Conservation (phyloP, 371 early-diverging fungal genomes). For the Mortierella sp. region DNA sequence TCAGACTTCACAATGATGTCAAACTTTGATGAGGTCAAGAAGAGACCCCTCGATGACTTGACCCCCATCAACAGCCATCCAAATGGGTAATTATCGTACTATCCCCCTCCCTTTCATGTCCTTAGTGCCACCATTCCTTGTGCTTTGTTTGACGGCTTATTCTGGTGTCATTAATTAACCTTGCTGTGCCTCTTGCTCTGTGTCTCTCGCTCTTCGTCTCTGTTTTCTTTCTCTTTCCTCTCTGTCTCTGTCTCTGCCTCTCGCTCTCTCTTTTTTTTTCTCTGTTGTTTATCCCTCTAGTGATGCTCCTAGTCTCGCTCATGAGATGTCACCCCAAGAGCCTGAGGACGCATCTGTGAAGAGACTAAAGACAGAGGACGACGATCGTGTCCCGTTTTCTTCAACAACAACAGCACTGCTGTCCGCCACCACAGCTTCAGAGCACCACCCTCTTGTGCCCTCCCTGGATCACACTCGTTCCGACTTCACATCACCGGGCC, state of each 20-base stretch:
- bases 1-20: slow-evolving; percentile 36
- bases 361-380: slow-evolving; percentile 44
- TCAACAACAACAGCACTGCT: slow-evolving; percentile 8
- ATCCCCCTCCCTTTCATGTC: background rate
- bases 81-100: slow-evolving; percentile 26
- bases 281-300: background rate
- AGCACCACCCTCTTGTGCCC: slow-evolving; percentile 43
- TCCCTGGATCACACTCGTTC: slow-evolving; percentile 37
- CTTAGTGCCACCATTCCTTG: no score
- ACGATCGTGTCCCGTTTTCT: slow-evolving; percentile 43
- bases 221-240: no score
- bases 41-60: slow-evolving; percentile 44
- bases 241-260: background rate
- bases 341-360: slow-evolving; percentile 45
- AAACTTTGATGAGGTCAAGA: slow-evolving; percentile 48
- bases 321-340: slow-evolving; percentile 18
- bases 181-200: no score
- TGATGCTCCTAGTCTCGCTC: slow-evolving; percentile 11
- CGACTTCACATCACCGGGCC: slow-evolving; percentile 20
- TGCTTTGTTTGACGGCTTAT: no score
- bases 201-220: no score
- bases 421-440: slow-evolving; percentile 19
- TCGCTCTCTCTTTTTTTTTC: background rate
- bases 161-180: no score
- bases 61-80: slow-evolving; percentile 20